Evolutionary conservation across 352 stramenopile species (phyloP), one percentile per base, ranked within the genome.

Genomic region (Plasmopara viticola): DNA sequence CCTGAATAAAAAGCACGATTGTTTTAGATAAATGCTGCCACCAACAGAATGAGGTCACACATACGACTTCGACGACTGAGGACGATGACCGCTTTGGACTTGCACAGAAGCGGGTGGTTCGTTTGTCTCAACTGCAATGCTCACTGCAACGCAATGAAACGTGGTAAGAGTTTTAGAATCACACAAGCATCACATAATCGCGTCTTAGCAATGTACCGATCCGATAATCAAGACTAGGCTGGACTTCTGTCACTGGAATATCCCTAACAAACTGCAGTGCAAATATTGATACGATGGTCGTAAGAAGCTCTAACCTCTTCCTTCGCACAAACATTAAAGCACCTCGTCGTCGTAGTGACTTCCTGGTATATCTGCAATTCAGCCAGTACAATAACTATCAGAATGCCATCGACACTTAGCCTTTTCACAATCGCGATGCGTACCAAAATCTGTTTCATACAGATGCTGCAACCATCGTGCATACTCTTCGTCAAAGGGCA

Each of bases 401-500:
- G 43, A 8, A 47, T 40, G 15, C 0, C 29, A 2, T 12, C 55
- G 14, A 44, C 31, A 29, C 43, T 35, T n/a, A 35, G 17, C 14
- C 8, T n/a, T 15, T 45, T 45, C 15, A 48, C 13, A 20, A 62
- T 34, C 44, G 10, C 12, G 17, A 9, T 18, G 72, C 70, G 50
- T 72, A 92, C 84, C 79, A 10, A 90, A 66, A 53, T 94, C 84
- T 5, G 74, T 87, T 59, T 94, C 84, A 56, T 91, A 94, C 29
- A 90, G 62, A 51, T 89, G 73, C 64, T 94, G 84, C 17, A 94
- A 64, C 84, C 84, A 94, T 9, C 84, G 77, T 20, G 79, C 84
- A 61, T 94, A 94, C 54, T 93, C 78, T 56, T 90, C 84, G 40
- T 94, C 84, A 46, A 94, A 94, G 6, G 78, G 69, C 77, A 90